Base-by-base conservation (phyloP, 2,329 filamentous ascomycete species). In the Leptoxyphium fumago region DNA sequence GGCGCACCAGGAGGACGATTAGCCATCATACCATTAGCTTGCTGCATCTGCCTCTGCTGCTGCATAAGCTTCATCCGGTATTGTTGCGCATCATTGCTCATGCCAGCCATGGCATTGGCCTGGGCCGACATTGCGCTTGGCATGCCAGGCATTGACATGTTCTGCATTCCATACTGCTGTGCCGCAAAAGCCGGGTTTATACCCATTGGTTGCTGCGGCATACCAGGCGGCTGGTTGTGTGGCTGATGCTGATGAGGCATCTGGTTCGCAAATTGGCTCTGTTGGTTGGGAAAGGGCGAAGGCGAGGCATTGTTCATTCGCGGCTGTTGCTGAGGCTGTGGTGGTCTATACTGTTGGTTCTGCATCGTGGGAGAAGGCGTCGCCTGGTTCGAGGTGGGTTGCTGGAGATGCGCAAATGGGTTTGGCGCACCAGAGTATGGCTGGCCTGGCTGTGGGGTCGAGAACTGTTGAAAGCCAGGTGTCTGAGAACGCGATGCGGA, bases 361-460 rank as follows among this genome's bases (percentile, higher is more conserved):
- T 78, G 77, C 77, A 95, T 87, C 49, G 93, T 89, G 26, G 91
- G 91, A 6, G 91, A 96, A 10, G 89, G 89, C 34, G 86, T 94
- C 48, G 85, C 82, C 62, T 87, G 91, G 42, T 78, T 74, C 2
- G 86, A 87, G 42, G 81, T 80, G 56, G 84, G 82, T 52, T 82
- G 77, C 44, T 55, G 11, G 77, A 77, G 47, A 74, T 78, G 14
- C 78, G 77, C 75, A 75, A 58, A 75, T 76, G 56, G 80, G 78
- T 49, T 69, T 67, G 55, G 74, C 75, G 47, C 72, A 74, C 59
- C 49, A 66, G 65, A 51, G 77, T 78, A 42, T 39, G 5, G 42
- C 28, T 21, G 42, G 29, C 26, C 48, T 48, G 29, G 46, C 39
- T 11, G 44, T 40, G 38, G 30, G 29, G n/a, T 38, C 18, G 32